These are phyloP conservation scores for Aspergillus fijiensis DNA, from an alignment of 2,329 filamentous ascomycete genomes.

Conservation along the genomic window DNA sequence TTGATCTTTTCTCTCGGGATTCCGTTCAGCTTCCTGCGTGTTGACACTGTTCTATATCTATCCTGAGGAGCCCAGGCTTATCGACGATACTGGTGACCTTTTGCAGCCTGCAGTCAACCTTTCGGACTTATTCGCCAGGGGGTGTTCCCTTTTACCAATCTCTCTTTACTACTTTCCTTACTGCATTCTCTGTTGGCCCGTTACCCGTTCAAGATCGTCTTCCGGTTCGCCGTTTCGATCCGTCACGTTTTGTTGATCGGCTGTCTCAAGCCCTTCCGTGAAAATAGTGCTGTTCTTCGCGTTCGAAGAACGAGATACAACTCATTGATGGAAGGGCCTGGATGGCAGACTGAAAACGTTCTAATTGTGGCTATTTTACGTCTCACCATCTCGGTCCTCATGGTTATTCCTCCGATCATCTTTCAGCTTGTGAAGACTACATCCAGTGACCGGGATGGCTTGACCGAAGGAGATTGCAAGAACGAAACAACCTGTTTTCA, in stretches of 20 bases:
- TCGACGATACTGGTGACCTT: conserved; percentile 27
- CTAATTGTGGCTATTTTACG: conserved; percentile 37
- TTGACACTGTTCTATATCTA: conserved; percentile 22
- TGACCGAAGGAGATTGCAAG: conserved; percentile 36
- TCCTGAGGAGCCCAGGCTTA: conserved; percentile 31
- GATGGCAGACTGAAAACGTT: conserved; percentile 32
- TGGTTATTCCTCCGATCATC: conserved; percentile 19
- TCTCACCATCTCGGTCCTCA: conserved; percentile 27
- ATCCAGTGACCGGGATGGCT: conserved; percentile 23
- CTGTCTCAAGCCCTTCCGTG: conserved; percentile 9
- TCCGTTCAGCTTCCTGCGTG: conserved; percentile 27
- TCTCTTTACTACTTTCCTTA: conserved; percentile 29
- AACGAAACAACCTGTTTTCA: conserved; percentile 28
- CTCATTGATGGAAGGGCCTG: conserved; percentile 20
- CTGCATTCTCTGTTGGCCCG: conserved; percentile 39
- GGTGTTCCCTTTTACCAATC: conserved; percentile 25
- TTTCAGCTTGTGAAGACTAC: conserved; percentile 4
- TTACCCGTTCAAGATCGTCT: conserved; percentile 35
- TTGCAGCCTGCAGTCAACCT: conserved; percentile 32
- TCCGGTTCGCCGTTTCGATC: conserved; percentile 36
- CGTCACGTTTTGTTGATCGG: conserved; percentile 24
- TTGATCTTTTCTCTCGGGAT: conserved; percentile 22
- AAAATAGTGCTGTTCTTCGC: not conserved
- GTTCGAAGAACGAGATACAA: conserved; percentile 7
- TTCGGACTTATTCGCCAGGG: conserved; percentile 37